Percentiles rank a stretch among this genome's conserved stretches.
phyloP scores from a whole-genome alignment of 2,329 filamentous ascomycete species.

The Trematosphaeria pertusa region DNA sequence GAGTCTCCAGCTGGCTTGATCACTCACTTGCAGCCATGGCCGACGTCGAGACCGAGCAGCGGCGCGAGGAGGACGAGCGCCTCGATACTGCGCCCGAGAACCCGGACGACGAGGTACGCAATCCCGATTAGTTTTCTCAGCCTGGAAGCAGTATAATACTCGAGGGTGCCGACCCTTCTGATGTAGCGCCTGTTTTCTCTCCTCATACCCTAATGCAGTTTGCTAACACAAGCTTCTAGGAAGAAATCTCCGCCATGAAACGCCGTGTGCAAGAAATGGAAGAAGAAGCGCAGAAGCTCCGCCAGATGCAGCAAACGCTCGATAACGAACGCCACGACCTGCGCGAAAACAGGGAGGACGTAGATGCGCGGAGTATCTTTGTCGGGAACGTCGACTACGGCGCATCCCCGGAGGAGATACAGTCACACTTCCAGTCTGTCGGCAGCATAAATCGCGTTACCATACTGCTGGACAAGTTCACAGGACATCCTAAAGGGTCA shows the following conservation, averaged over 20 bases:
- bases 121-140: too few relatives aligned
- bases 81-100: slow-evolving; percentile 40
- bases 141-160: too few relatives aligned
- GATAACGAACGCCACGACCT: slow-evolving; percentile 85
- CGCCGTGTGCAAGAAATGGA: slow-evolving; percentile 63
- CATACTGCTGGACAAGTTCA: slow-evolving; percentile 97
- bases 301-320: slow-evolving; percentile 65
- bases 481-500: slow-evolving; percentile 98
- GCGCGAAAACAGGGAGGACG: slow-evolving; percentile 91
- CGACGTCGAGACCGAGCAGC: slow-evolving; percentile 36
- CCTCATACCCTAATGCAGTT: too few relatives aligned
- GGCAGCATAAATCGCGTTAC: slow-evolving; percentile 98
- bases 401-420: slow-evolving; percentile 95
- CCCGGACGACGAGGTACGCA: slow-evolving; percentile 45
- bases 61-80: slow-evolving; percentile 42
- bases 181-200: too few relatives aligned
- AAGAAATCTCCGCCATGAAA: slow-evolving; percentile 59
- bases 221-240: too few relatives aligned
- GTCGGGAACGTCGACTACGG: slow-evolving; percentile 99
- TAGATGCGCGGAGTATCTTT: slow-evolving; percentile 95
- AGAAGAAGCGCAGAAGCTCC: slow-evolving; percentile 64
- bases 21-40: slow-evolving; percentile 29
- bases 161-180: too few relatives aligned
- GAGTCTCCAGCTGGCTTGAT: not conserved
- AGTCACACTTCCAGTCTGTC: slow-evolving; percentile 96